These are phyloP conservation scores for Apocynum venetum DNA, from an alignment of 257 asterid species.

Conservation along the genomic window DNA sequence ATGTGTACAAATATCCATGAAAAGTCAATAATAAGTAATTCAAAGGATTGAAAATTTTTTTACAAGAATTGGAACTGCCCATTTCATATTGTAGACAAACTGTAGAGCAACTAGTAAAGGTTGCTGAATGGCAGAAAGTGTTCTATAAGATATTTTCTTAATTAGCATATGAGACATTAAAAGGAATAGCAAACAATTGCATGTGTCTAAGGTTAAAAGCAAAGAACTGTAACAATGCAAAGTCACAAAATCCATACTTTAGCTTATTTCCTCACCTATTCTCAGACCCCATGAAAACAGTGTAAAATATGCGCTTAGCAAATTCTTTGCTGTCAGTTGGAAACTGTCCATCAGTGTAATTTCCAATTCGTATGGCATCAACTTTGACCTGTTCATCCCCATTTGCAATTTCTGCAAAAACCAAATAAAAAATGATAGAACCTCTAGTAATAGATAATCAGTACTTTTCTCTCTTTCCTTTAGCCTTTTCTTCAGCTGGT, in stretches of 20 bases:
- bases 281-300: constrained; percentile 92
- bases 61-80: neutral
- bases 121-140: neutral
- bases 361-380: constrained; percentile 89
- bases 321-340: constrained; percentile 90
- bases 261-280: constrained; percentile 53
- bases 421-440: neutral
- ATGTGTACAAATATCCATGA: no score
- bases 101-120: neutral
- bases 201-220: neutral
- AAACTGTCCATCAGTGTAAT: constrained; percentile 62
- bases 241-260: constrained; percentile 1
- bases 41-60: neutral
- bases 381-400: constrained; percentile 86
- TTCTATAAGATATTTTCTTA: neutral
- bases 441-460: neutral
- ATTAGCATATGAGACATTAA: neutral
- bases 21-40: no score
- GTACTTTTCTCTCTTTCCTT: neutral
- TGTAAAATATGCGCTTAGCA: constrained; percentile 83
- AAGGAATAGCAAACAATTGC: neutral
- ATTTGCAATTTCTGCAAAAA: constrained; percentile 59
- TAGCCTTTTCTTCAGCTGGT: neutral
- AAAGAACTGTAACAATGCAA: constrained; percentile 4
- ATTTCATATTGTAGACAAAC: neutral